Base-by-base conservation (phyloP, 371 early-diverging fungal genomes). In the Sporodiniella umbellata region DNA sequence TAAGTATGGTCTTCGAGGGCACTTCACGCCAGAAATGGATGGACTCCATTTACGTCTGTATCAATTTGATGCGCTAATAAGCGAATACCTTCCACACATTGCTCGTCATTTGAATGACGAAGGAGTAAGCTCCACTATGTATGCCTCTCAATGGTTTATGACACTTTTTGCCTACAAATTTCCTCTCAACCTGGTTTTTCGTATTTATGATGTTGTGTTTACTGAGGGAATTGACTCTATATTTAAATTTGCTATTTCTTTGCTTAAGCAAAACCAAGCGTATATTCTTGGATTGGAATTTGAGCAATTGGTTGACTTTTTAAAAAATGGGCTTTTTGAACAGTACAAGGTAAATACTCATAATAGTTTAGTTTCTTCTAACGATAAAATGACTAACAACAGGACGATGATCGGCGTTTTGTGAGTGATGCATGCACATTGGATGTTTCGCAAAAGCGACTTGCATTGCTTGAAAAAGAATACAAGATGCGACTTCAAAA, bases 151-250 rank as follows among this genome's bases (percentile, higher is more conserved):
- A 45, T 87, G 92, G 93, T 88, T 93, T 62, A 78, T 91, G 76
- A 92, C 93, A 0, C 51, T 89, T 42, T 94, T 92, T 63, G 85
- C 93, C 0, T 89, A 88, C 66, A 73, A 85, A 8, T 86, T 88
- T 64, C 91, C 93, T 14, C 66, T 90, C 35, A 74, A 84, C 15
- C 62, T 94, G 46, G 91, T 89, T 4, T 84, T 88, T 59, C 80
- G 95, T 1, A 85, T 98, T 30, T 81, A 90, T 51, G 98, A 98
- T 70, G 75, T 95, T 14, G 67, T 98, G 28, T 79, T 98, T 42
- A 88, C 88, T 7, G 95, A 96, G 66, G 98, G 98, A 5, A 62
- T 87, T 18, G 87, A 86, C 15, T 62, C 83, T 6, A 75, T 95
- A 18, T 76, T 96, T 51, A 79, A 88, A 18, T 85, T 96, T 38